Evolutionary conservation across 2,329 filamentous ascomycete genomes (phyloP).

Genomic region (Colletotrichum musicola): DNA sequence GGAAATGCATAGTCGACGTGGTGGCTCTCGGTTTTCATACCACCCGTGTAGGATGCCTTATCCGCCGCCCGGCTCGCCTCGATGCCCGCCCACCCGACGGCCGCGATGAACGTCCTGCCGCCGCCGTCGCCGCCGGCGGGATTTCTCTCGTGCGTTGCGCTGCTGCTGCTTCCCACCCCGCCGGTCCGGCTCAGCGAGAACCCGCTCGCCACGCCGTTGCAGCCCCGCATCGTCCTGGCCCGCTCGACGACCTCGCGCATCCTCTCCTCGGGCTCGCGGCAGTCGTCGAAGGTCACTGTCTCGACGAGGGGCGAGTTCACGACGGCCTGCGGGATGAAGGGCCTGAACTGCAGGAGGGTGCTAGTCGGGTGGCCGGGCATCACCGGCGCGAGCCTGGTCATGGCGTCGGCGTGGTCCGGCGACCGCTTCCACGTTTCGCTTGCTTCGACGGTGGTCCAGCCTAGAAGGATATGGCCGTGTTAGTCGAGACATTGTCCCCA

Average conservation of each 20-base stretch:
- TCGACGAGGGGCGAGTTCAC: conserved; percentile 48
- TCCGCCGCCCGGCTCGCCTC: conserved; percentile 43
- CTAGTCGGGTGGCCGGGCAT: conserved; percentile 42
- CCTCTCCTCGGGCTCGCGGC: conserved; percentile 51
- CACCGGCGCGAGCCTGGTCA: conserved; percentile 39
- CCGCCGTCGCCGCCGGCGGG: conserved; percentile 31
- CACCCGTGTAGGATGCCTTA: conserved; percentile 39
- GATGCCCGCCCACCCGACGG: conserved; percentile 43
- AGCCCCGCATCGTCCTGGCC: conserved; percentile 42
- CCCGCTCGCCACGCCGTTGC: conserved; percentile 44
- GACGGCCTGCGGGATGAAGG: conserved; percentile 45
- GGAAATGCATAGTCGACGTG: conserved; percentile 46
- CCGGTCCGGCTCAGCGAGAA: conserved; percentile 31
- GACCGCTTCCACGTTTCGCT: conserved; percentile 41
- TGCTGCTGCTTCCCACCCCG: not conserved
- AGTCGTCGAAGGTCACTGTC: conserved; percentile 58
- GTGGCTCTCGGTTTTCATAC: conserved; percentile 41
- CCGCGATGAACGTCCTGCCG: conserved; percentile 43
- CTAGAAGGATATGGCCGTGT: conserved; percentile 29
- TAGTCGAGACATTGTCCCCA: not conserved
- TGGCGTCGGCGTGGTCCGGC: conserved; percentile 39
- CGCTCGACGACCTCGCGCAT: conserved; percentile 42
- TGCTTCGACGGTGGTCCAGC: conserved; percentile 43
- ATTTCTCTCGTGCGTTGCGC: not conserved
- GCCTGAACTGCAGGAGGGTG: conserved; percentile 44